Base-by-base conservation (phyloP, 163 green algal species). In the Prototheca stagnorum region DNA sequence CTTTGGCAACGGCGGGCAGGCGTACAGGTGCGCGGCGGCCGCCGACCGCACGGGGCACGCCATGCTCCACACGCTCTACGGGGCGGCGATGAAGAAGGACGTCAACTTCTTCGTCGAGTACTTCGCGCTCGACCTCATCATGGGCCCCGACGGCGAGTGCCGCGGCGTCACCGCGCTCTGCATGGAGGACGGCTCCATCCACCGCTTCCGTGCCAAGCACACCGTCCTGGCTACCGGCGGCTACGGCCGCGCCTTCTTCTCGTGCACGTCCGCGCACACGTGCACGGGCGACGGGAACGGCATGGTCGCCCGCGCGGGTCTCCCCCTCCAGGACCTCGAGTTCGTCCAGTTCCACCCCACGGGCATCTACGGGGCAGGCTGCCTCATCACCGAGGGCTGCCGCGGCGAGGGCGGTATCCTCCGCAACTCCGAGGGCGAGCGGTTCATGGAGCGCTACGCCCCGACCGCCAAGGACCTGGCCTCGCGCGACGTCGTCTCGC, bases 321-420 rank as follows among this genome's bases (percentile, higher is more conserved):
- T 94, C 7, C 78, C 80, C 0, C 64, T 93, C 44, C 85, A 96
- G 64, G 88, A 98, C 59, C 67, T 92, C 29, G 89, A 98, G 72
- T 98, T 98, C 73, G 86, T 98, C 39, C 90, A 98, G 75, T 98
- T 98, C 73, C 90, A 98, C 59, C 90, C 90, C 24, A 98, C 90
- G 27, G 71, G 90, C 47, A 97, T 99, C 66, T 99, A 99, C 55
- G 90, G 90, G 21, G 88, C 90, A 5, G 90, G 90, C 26, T 99
- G 91, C 79, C 72, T 99, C 3, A 99, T 99, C 73, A 99, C 91
- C 5, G 91, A 99, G 74, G 91, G 88, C 21, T 80, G 53, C 9
- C 72, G 90, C 15, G 90, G 90, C 15, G 90, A 99, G 74, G 90
- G 90, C 21, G 90, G 90, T 53, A 89, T 99, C 49, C 67, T 99